phyloP scores from a whole-genome alignment of 192 early-diverging fungal species.

The Podila epicladia region DNA sequence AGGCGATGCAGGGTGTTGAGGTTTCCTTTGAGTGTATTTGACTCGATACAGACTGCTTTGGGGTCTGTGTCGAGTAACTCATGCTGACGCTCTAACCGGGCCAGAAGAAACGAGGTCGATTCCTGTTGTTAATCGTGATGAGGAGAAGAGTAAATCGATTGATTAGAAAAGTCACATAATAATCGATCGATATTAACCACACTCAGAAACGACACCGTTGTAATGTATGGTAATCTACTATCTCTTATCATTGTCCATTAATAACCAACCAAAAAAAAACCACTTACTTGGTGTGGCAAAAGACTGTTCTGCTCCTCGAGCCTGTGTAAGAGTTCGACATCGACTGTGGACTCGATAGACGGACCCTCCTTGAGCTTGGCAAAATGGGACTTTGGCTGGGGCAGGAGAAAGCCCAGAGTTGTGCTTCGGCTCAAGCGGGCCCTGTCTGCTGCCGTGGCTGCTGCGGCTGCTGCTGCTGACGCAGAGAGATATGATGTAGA shows the following conservation, averaged over 20 bases:
- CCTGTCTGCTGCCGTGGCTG: constrained; percentile 25
- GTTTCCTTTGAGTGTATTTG: constrained; percentile 65
- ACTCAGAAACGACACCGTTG: too few relatives aligned
- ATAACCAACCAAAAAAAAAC: constrained; percentile 8
- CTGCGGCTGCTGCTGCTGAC: constrained; percentile 9
- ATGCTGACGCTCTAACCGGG: constrained; percentile 68
- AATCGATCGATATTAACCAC: too few relatives aligned
- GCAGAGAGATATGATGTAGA: constrained; percentile 26
- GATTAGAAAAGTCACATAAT: not conserved
- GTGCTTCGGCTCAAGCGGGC: constrained; percentile 36
- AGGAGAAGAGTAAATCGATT: not conserved
- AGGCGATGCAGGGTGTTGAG: constrained; percentile 61
- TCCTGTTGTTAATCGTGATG: constrained; percentile 42
- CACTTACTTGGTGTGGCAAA: constrained; percentile 62
- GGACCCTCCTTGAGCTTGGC: constrained; percentile 21
- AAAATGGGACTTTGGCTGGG: constrained; percentile 42
- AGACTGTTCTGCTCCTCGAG: constrained; percentile 66
- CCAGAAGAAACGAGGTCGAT: constrained; percentile 63
- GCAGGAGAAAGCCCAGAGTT: constrained; percentile 38
- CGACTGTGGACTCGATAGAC: constrained; percentile 17
- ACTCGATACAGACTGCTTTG: constrained; percentile 68
- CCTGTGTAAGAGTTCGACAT: constrained; percentile 53
- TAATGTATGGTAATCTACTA: too few relatives aligned
- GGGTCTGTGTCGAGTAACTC: constrained; percentile 66
- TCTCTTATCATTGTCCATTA: not conserved